These are phyloP conservation scores for Neopestalotiopsis clavispora DNA, from an alignment of 2,329 filamentous ascomycete genomes.

Conservation along the genomic window DNA sequence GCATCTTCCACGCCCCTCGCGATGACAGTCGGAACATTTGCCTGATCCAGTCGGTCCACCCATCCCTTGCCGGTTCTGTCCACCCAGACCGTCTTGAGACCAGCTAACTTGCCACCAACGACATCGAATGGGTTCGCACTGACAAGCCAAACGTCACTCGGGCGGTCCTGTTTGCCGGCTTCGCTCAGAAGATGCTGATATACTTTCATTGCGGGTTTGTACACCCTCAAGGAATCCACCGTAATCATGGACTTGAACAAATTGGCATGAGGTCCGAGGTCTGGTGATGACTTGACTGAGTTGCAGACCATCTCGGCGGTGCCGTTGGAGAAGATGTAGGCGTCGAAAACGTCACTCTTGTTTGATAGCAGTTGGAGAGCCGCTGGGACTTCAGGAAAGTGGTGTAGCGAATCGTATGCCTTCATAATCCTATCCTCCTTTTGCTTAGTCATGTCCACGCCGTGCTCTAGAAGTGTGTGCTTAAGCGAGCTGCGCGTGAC, in stretches of 20 bases:
- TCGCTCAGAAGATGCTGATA: conserved; percentile 64
- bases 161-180: conserved; percentile 49
- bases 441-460: conserved; percentile 46
- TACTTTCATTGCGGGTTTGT: conserved; percentile 67
- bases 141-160: conserved; percentile 67
- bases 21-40: conserved; percentile 56
- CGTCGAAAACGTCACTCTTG: conserved; percentile 43
- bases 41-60: conserved; percentile 63
- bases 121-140: conserved; percentile 77
- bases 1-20: conserved; percentile 63
- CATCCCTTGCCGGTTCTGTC: conserved; percentile 67
- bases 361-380: conserved; percentile 54
- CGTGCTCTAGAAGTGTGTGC: conserved; percentile 67
- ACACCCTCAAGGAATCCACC: conserved; percentile 63
- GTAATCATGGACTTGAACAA: conserved; percentile 63
- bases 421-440: conserved; percentile 60
- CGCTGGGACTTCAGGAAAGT: conserved; percentile 66
- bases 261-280: conserved; percentile 51
- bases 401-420: conserved; percentile 67
- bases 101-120: conserved; percentile 64
- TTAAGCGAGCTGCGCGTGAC: conserved; percentile 66
- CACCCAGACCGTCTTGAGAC: conserved; percentile 70
- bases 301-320: conserved; percentile 65
- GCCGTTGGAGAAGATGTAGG: conserved; percentile 75
- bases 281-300: conserved; percentile 62